Base-by-base conservation (phyloP, 768 basidiomycete genomes). In the Multifurca ochricompacta region DNA sequence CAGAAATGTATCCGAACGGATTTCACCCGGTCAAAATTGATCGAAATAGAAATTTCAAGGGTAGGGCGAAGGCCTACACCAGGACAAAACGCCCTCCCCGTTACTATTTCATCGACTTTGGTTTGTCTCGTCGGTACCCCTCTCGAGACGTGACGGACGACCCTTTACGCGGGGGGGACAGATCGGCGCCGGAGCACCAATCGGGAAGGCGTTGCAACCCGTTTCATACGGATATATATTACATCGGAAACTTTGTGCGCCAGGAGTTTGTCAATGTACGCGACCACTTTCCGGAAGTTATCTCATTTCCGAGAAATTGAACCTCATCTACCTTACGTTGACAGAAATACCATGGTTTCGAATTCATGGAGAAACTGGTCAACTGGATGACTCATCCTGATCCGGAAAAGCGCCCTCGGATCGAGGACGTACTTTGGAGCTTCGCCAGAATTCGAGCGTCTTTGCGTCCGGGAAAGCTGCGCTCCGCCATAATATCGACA, bases 101-200 rank as follows among this genome's bases (percentile, higher is more conserved):
- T 40, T 70, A 69, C 50, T 64, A 62, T 35, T 51, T 62, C 39
- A 63, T 63, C 34, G 68, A 69, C 58, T 63, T 65, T 41, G 68
- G 67, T 19, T 18, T 66, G 6, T 66, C 67, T 5, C 59, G 58
- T 23, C 54, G 42, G 4, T 68, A 68, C 31, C 16, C n/a, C 3
- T 66, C 70, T 0, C 47, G 62, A 0, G 60, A 69, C 7, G 54
- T 72, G 0, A 59, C 45, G 1, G 70, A 67, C 28, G 39, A 55
- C 3, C 66, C 70, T 0, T 64, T 74, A 2, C 58, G 60, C 6
- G 78, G 75, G 0, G 75, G 70, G 4, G 77, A 81, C 62, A 69
- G 68, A 46, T 64, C 71, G 0, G 40, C 40, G 21, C 40, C 51
- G 6, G 51, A 53, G 42, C 25, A 28, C 10, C 13, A 14, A 19